A percentile compares a stretch with the other conserved stretches of the same genome.
These are phyloP conservation scores for Penicillium corylophilum DNA, from an alignment of 2,329 filamentous ascomycete genomes.

Conservation along the genomic window DNA sequence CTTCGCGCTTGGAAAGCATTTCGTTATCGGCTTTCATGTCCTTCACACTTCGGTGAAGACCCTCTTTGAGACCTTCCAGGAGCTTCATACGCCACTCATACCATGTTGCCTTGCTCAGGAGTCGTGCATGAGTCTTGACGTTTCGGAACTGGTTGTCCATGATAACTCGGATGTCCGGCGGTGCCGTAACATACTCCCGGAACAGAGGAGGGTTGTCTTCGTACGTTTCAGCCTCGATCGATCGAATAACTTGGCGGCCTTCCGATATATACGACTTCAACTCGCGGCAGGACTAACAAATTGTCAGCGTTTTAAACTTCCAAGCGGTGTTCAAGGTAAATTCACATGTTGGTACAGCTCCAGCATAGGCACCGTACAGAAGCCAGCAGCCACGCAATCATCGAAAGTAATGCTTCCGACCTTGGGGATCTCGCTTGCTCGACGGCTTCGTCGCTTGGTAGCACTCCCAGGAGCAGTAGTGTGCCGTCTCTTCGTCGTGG, in stretches of 20 bases:
- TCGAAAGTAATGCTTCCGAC: slow-evolving; percentile 54
- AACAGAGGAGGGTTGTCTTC: slow-evolving; percentile 91
- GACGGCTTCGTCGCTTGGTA: slow-evolving; percentile 30
- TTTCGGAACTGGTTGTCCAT: slow-evolving; percentile 99
- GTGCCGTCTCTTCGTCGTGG: slow-evolving; percentile 88
- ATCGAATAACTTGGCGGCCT: slow-evolving; percentile 82
- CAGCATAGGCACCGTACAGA: slow-evolving; percentile 88
- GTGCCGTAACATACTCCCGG: slow-evolving; percentile 82
- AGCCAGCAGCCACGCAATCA: slow-evolving; percentile 79
- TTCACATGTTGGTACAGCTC: slow-evolving; percentile 88
- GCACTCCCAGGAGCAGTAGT: slow-evolving; percentile 65
- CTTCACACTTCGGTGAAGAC: slow-evolving; percentile 70
- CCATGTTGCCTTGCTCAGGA: slow-evolving; percentile 94
- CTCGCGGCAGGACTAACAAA: slow-evolving; percentile 73
- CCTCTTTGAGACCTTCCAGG: slow-evolving; percentile 76
- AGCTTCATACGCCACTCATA: slow-evolving; percentile 96
- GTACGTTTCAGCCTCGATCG: slow-evolving; percentile 85
- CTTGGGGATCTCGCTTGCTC: slow-evolving; percentile 28
- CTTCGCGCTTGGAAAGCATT: slow-evolving; percentile 65
- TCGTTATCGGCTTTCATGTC: slow-evolving; percentile 75
- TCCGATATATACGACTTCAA: slow-evolving; percentile 96
- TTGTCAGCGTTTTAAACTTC: slow-evolving; percentile 27
- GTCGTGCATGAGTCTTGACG: slow-evolving; percentile 85
- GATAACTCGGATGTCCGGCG: slow-evolving; percentile 75
- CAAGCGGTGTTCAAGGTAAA: slow-evolving; percentile 12